These are phyloP conservation scores for Ustilago tritici DNA, from an alignment of 1,284 basidiomycete genomes.

Conservation along the genomic window DNA sequence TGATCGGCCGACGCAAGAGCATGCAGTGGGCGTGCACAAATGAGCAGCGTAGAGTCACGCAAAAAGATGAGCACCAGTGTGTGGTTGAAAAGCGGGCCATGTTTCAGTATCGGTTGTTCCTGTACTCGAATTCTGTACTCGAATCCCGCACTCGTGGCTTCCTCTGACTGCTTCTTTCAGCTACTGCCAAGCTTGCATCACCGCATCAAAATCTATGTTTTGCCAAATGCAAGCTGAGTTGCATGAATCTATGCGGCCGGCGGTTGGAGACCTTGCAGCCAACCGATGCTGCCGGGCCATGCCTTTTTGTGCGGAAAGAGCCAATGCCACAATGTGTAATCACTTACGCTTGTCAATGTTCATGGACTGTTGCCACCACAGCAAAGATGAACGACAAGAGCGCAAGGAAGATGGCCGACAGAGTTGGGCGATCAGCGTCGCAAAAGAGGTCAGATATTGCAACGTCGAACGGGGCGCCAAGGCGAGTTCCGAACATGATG, in stretches of 20 bases:
- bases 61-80: not conserved
- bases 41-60: not conserved
- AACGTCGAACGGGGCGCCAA: constrained; percentile 3
- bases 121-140: not conserved
- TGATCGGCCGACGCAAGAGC: not conserved
- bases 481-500: not conserved
- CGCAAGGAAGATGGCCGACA: not conserved
- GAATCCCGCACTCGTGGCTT: not conserved
- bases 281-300: not conserved
- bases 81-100: not conserved
- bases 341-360: constrained; percentile 65
- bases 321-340: not conserved
- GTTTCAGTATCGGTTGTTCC: not conserved
- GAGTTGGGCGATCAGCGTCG: not conserved
- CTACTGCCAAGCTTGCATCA: not conserved
- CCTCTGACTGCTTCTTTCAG: not conserved
- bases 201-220: not conserved
- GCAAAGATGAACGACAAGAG: constrained; percentile 14
- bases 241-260: not conserved
- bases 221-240: not conserved
- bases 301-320: not conserved
- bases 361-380: constrained; percentile 49
- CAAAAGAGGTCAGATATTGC: not conserved
- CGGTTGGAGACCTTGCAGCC: not conserved
- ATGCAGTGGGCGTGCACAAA: not conserved